These are phyloP conservation scores for Diaporthe amygdali DNA, from an alignment of 2,329 filamentous ascomycete genomes.

Conservation along the genomic window DNA sequence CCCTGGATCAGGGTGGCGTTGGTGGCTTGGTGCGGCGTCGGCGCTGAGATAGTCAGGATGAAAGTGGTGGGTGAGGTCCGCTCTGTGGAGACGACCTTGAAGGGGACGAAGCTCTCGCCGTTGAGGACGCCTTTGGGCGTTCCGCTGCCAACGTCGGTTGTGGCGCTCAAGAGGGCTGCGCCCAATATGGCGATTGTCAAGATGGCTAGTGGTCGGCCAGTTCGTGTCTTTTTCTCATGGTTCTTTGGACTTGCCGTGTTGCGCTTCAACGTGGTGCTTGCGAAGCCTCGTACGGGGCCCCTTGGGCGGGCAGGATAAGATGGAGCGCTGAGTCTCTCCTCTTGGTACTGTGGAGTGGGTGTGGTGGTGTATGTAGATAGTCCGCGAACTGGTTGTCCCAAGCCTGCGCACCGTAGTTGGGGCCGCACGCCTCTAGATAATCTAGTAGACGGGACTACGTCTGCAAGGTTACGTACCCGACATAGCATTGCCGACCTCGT, in stretches of 20 bases:
- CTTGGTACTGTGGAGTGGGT: background rate
- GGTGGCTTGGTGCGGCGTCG: slow-evolving; percentile 21
- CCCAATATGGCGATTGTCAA: background rate
- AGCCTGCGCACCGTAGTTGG: background rate
- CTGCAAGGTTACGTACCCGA: background rate
- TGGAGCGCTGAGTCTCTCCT: too few species aligned
- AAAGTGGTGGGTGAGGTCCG: slow-evolving; percentile 70
- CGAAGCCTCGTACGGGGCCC: background rate
- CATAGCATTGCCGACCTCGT: background rate
- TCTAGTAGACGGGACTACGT: background rate
- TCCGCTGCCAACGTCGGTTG: background rate
- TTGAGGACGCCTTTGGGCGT: slow-evolving; percentile 50
- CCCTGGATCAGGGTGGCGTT: slow-evolving; percentile 37
- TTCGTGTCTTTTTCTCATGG: background rate
- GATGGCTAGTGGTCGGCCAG: background rate
- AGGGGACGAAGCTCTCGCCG: slow-evolving; percentile 66
- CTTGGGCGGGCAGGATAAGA: background rate
- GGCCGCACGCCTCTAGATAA: background rate
- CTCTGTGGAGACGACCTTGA: slow-evolving; percentile 66
- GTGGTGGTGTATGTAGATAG: background rate
- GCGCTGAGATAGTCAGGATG: slow-evolving; percentile 64
- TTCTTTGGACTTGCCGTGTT: background rate
- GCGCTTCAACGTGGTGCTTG: background rate
- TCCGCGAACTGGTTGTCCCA: background rate
- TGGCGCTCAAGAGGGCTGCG: background rate